Base-by-base conservation (phyloP, 345 rosid genomes). In the Hibiscus syriacus region DNA sequence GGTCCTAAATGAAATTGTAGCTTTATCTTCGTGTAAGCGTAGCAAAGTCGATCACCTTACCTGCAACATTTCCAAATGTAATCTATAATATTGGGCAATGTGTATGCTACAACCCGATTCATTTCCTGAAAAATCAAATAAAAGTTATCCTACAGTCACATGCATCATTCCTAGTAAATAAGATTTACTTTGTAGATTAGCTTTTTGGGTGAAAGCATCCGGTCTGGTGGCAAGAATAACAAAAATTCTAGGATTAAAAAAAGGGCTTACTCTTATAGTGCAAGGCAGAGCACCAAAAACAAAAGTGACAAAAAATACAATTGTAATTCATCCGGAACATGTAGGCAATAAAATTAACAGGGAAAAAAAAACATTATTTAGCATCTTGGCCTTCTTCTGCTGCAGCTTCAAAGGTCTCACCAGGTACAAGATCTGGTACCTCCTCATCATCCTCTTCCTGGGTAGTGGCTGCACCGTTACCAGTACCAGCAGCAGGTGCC, bases 361-460 rank as follows among this genome's bases (percentile, higher is more conserved):
- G 16, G 25, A 48, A 67, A 19, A 49, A 34, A 52, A 36, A 48
- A 68, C 76, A 69, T 57, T 57, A 58, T 75, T 72, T 82, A 77
- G 70, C 56, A 55, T 82, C 71, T 6, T 80, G 82, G 66, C 79
- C 96, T 72, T 45, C 50, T 45, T 90, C 97, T 7, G 97, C 92
- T 7, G 90, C 91, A 67, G 83, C 90, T 84, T 92, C 98, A 74
- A 92, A 92, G 60, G 92, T 92, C 85, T 92, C 84, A 0, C 95
- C 96, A 0, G 74, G 76, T 32, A 92, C 98, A 60, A 92, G 98
- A 29, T 88, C 92, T 0, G 98, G 98, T 62, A 92, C 95, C 6
- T 87, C 88, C 26, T 91, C 96, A 0, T 89, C 96, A 0, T 92
- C 98, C 2, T 90, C 92, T 65, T 85, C 92, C 43, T 74, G 84